Base-by-base conservation (phyloP, 2,329 filamentous ascomycete species). In the Aspergillus sp. region DNA sequence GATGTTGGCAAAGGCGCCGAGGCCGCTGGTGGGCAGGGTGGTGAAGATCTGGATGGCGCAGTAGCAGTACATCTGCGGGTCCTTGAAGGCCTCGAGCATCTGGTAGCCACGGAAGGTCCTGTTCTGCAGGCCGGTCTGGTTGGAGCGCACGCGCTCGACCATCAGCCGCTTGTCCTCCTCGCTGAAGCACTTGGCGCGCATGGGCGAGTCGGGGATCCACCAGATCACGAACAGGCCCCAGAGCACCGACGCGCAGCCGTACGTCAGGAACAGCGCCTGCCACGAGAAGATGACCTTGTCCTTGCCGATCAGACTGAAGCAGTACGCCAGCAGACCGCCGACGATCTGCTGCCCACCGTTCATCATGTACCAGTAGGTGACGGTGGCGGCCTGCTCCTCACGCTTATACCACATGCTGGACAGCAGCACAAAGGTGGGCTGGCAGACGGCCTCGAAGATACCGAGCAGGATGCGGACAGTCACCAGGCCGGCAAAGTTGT, bases 341-440 rank as follows among this genome's bases (percentile, higher is more conserved):
- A 89, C 84, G 47, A 89, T 86, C 63, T 89, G 87, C 64, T 89
- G 87, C 1, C 78, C 79, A 2, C 87, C 87, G 64, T 89, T 90
- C 85, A 89, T 89, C 83, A 88, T 88, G 68, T 88, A 87, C 86
- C 87, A 89, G 68, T 84, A 88, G 0, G 85, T 87, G 3, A 89
- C 85, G 4, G 83, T 81, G 0, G 80, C 69, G 0, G 85, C 81
- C 63, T 89, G 87, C 60, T 89, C 86, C 50, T 86, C 81, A 31
- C 85, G 78, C 54, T 81, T 83, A 68, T 89, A 89, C 87, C 87
- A 89, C 76, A 88, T 87, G 31, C 80, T 78, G 0, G 81, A 86
- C 50, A 89, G 76, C 47, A 89, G 73, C 23, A 89, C 74, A 60
- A 89, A 89, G 2, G 80, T 77, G 0, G 87, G 87, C 65, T 88